Evolutionary conservation across 163 green algal genomes (phyloP).

Genomic region (Chlamydomonas reinhardtii): DNA sequence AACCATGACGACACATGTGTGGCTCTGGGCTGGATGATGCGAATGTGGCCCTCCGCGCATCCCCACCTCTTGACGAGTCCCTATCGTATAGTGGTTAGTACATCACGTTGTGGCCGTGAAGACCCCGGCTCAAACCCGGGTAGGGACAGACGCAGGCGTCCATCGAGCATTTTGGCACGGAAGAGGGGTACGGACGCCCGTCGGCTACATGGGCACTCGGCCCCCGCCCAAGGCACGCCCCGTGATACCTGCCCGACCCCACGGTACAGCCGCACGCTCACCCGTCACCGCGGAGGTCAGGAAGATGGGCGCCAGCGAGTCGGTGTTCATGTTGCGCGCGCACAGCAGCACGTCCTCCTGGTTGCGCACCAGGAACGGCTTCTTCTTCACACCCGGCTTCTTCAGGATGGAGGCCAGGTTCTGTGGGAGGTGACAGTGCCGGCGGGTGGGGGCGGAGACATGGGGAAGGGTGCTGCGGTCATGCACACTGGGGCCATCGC

Average conservation of each 20-base stretch:
- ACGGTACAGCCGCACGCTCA: background rate
- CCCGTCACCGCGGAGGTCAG: slow-evolving; percentile 90
- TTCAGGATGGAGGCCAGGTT: slow-evolving; percentile 69
- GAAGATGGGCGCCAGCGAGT: slow-evolving; percentile 93
- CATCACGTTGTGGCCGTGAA: slow-evolving; percentile 27
- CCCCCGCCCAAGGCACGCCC: too few relatives aligned
- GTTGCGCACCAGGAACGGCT: slow-evolving; percentile 66
- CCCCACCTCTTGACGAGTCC: background rate
- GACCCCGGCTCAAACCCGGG: slow-evolving; percentile 21
- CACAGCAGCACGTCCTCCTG: slow-evolving; percentile 88
- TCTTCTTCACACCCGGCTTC: slow-evolving; percentile 74
- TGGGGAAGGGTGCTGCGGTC: background rate
- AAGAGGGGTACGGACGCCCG: too few relatives aligned
- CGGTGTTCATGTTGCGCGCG: slow-evolving; percentile 87
- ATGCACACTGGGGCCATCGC: too few relatives aligned
- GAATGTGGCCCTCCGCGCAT: too few relatives aligned
- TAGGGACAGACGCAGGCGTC: too few relatives aligned
- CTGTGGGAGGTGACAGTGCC: background rate
- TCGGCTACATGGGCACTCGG: too few relatives aligned
- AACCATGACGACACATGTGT: too few relatives aligned
- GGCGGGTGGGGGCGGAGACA: background rate
- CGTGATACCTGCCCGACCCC: too few relatives aligned
- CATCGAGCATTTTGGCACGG: too few relatives aligned
- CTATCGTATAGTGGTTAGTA: slow-evolving; percentile 24
- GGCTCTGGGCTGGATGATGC: too few relatives aligned